A percentile compares a stretch with the other conserved stretches of the same genome.
Conservation (phyloP, 2,329 filamentous ascomycete species). For the Hypoxylon sp. region DNA sequence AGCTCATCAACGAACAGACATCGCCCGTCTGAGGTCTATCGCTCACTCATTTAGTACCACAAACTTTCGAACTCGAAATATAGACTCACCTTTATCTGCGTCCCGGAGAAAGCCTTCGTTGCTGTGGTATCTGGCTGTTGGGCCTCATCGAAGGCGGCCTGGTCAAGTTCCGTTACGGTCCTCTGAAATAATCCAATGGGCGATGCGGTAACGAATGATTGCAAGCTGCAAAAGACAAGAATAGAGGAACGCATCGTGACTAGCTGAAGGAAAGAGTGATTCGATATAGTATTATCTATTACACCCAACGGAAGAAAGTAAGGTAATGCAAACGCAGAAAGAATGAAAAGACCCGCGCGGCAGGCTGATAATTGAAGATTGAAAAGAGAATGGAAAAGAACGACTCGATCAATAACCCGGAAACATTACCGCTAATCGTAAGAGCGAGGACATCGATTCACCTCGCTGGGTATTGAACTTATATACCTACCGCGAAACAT, state of each 20-base stretch:
- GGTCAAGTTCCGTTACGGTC: slow-evolving; percentile 52
- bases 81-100: slow-evolving; percentile 53
- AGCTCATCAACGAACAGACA: slow-evolving; percentile 58
- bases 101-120: slow-evolving; percentile 54
- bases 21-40: slow-evolving; percentile 55
- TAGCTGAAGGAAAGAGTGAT: not conserved
- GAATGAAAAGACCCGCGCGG: slow-evolving; percentile 28
- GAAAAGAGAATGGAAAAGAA: slow-evolving; percentile 14
- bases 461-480: slow-evolving; percentile 1
- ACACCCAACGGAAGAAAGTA: too few relatives aligned
- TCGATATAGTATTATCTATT: too few relatives aligned
- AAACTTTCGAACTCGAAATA: not conserved
- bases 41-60: slow-evolving; percentile 13
- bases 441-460: slow-evolving; percentile 7
- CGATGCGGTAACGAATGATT: slow-evolving; percentile 29
- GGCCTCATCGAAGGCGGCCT: slow-evolving; percentile 56
- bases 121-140: slow-evolving; percentile 58
- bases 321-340: slow-evolving; percentile 7
- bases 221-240: slow-evolving; percentile 25
- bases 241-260: slow-evolving; percentile 28
- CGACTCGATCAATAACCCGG: slow-evolving; percentile 16
- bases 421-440: slow-evolving; percentile 10
- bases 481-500: slow-evolving; percentile 18
- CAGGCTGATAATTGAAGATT: slow-evolving; percentile 24
- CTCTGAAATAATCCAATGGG: slow-evolving; percentile 36